A percentile compares a stretch with the other conserved stretches of the same genome.
Conservation (phyloP, 2,329 filamentous ascomycete species). For the Talaromyces sp. region DNA sequence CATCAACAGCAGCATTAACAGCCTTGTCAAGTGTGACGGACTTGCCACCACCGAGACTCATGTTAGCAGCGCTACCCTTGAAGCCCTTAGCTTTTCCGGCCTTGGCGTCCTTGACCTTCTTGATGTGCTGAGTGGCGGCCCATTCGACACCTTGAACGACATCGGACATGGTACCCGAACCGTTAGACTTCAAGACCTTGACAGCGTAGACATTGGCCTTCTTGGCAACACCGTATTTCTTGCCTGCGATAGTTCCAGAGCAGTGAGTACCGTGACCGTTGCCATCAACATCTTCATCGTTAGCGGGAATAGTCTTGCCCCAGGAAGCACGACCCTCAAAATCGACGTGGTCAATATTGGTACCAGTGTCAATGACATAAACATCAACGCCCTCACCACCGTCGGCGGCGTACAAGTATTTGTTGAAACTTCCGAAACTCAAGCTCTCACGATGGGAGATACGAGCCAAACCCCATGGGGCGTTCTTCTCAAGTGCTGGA, state of each 20-base stretch:
- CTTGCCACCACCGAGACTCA: conserved; percentile 98
- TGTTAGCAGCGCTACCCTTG: conserved; percentile 99
- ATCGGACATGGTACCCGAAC: conserved; percentile 96
- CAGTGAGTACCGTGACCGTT: conserved; percentile 99
- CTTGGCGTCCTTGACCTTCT: conserved; percentile 75
- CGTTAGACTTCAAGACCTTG: conserved; percentile 97
- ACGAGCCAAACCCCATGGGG: conserved; percentile 98
- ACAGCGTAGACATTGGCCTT: conserved; percentile 95
- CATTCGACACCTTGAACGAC: conserved; percentile 98
- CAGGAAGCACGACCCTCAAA: conserved; percentile 93
- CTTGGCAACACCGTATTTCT: conserved; percentile 99
- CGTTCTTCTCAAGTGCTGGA: conserved; percentile 73
- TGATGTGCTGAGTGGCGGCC: conserved; percentile 74
- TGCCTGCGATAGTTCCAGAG: conserved; percentile 94
- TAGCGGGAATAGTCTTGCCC: conserved; percentile 90
- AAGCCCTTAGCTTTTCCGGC: conserved; percentile 88
- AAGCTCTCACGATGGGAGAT: conserved; percentile 89
- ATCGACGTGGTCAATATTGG: conserved; percentile 89
- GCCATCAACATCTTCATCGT: conserved; percentile 84
- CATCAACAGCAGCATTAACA: conserved; percentile 87
- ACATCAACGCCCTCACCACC: conserved; percentile 97
- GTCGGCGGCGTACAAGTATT: conserved; percentile 87
- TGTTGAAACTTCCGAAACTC: conserved; percentile 92
- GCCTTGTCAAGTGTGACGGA: conserved; percentile 84
- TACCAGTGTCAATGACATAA: conserved; percentile 97